These are phyloP conservation scores for Phialocephala subalpina DNA, from an alignment of 2,329 filamentous ascomycete species.

Conservation along the genomic window DNA sequence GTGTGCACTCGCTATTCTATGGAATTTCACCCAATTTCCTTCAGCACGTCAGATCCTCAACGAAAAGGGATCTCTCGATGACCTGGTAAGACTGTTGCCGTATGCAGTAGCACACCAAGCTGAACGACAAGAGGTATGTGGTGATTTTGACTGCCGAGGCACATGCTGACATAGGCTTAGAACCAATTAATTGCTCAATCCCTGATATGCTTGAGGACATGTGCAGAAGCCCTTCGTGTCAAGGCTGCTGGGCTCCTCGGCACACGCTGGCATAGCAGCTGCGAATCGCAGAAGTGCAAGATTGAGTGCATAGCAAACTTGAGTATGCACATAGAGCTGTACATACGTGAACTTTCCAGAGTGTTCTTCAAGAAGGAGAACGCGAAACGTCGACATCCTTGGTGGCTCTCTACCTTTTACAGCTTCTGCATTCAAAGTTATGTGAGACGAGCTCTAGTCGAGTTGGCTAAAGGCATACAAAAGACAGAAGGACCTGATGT, in stretches of 20 bases:
- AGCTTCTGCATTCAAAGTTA: constrained; percentile 32
- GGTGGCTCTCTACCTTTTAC: constrained; percentile 33
- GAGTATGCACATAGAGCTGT: constrained; percentile 21
- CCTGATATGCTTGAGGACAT: constrained; percentile 32
- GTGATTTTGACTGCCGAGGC: background rate
- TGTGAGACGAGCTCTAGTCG: constrained; percentile 19
- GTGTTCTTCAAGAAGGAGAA: constrained; percentile 33
- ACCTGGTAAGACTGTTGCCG: background rate
- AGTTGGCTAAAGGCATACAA: background rate
- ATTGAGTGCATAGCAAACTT: constrained; percentile 22
- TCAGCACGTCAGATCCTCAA: background rate
- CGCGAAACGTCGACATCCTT: constrained; percentile 17
- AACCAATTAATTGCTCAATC: constrained; percentile 35
- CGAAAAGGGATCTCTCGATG: background rate
- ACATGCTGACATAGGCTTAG: constrained; percentile 5
- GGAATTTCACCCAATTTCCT: background rate
- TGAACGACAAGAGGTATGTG: constrained; percentile 13
- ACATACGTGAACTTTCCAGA: constrained; percentile 27
- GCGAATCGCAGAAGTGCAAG: constrained; percentile 18
- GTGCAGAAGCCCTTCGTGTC: constrained; percentile 26
- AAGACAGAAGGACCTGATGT: no score
- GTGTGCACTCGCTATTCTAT: background rate
- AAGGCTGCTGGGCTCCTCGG: constrained; percentile 8
- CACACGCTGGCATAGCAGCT: constrained; percentile 2
- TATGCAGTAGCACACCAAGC: constrained; percentile 19